These are phyloP conservation scores for Penstemon newberryi DNA, from an alignment of 257 asterid species.

Conservation along the genomic window DNA sequence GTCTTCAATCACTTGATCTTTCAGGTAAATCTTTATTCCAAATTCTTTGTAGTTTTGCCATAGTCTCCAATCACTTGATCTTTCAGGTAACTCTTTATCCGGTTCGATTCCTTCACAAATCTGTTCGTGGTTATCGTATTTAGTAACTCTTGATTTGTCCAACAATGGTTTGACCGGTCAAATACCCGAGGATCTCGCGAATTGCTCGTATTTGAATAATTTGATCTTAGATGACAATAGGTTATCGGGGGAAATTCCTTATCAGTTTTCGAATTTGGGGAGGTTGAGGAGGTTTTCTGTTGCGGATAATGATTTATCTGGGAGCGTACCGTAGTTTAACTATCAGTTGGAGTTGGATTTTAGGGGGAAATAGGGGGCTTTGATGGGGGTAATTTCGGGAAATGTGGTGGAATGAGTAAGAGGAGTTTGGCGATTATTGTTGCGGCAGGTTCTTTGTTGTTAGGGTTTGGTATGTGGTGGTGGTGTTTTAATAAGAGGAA, in stretches of 20 bases:
- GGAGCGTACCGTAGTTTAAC: constrained; percentile 65
- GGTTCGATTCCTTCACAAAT: constrained; percentile 73
- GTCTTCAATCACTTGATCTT: constrained; percentile 48
- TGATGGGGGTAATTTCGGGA: constrained; percentile 69
- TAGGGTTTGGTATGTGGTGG: constrained; percentile 87
- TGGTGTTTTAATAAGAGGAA: constrained; percentile 62
- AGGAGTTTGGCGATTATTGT: constrained; percentile 69
- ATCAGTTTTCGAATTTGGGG: constrained; percentile 56
- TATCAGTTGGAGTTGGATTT: constrained; percentile 38
- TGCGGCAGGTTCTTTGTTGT: constrained; percentile 75
- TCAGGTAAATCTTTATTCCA: constrained; percentile 29
- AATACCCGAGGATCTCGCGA: constrained; percentile 69
- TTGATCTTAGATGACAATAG: constrained; percentile 53
- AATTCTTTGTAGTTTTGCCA: constrained; percentile 36
- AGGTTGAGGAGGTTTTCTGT: constrained; percentile 62
- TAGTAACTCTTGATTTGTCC: constrained; percentile 71
- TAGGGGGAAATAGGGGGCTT: constrained; percentile 60
- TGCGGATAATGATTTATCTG: constrained; percentile 63
- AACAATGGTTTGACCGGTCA: constrained; percentile 58
- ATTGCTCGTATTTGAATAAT: constrained; percentile 61
- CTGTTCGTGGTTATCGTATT: constrained; percentile 82
- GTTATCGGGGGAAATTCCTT: constrained; percentile 64
- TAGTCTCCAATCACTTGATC: constrained; percentile 54
- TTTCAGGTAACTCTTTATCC: constrained; percentile 65
- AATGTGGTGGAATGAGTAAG: constrained; percentile 84